Percentiles rank a stretch among this genome's conserved stretches.
Conservation (phyloP, 495 filamentous ascomycete species). For the Aspergillus indologenus region DNA sequence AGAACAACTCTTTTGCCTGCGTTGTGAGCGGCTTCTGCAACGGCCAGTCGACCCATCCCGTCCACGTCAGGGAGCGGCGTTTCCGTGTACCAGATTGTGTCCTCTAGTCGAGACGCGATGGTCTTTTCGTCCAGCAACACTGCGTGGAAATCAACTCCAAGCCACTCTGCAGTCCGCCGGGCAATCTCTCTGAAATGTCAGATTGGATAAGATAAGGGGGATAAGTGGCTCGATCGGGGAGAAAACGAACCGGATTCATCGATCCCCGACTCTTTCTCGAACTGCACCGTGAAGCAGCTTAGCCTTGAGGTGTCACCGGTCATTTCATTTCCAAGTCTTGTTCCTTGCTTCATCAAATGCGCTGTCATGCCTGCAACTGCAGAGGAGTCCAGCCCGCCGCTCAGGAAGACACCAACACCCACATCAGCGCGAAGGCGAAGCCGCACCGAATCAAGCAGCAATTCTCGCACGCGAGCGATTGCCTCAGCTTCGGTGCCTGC, state of each 20-base stretch:
- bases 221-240: not conserved
- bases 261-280: slow-evolving; percentile 40
- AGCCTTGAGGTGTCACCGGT: slow-evolving; percentile 27
- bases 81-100: slow-evolving; percentile 49
- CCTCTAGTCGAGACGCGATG: slow-evolving; percentile 45
- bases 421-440: slow-evolving; percentile 53
- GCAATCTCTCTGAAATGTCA: slow-evolving; percentile 34
- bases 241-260: slow-evolving; percentile 43
- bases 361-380: slow-evolving; percentile 51
- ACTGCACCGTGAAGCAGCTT: slow-evolving; percentile 47
- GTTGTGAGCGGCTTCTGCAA: slow-evolving; percentile 40
- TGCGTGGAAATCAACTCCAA: slow-evolving; percentile 46
- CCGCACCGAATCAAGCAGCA: slow-evolving; percentile 43
- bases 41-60: slow-evolving; percentile 42
- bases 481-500: slow-evolving; percentile 40
- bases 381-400: slow-evolving; percentile 53
- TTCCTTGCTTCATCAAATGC: slow-evolving; percentile 41
- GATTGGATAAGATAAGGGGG: not conserved
- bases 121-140: slow-evolving; percentile 43
- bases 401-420: slow-evolving; percentile 49
- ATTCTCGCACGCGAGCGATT: slow-evolving; percentile 41
- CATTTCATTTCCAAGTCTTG: slow-evolving; percentile 32
- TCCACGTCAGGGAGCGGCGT: slow-evolving; percentile 45
- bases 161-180: slow-evolving; percentile 46
- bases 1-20: slow-evolving; percentile 49